Percentiles rank a stretch among this genome's conserved stretches.
These are phyloP conservation scores for Pinus tabuliformis DNA, from an alignment of 75 land plant genomes.

Conservation along the genomic window DNA sequence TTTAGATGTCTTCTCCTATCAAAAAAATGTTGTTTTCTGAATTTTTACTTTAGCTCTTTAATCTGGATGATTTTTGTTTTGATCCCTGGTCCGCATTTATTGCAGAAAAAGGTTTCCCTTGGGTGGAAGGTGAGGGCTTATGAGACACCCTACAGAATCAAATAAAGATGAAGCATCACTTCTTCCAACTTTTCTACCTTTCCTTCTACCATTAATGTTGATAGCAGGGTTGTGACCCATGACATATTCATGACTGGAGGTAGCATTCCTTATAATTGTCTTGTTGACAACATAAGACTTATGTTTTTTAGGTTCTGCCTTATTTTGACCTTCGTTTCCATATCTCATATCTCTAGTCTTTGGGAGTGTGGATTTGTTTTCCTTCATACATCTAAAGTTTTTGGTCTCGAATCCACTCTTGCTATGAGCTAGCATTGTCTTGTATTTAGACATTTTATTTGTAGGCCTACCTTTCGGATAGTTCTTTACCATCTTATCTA, in stretches of 20 bases:
- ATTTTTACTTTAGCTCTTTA: slow-evolving; percentile 15
- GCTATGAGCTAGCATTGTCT: no score
- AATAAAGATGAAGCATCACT: slow-evolving; percentile 6
- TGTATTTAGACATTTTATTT: slow-evolving; percentile 24
- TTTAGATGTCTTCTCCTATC: slow-evolving; percentile 4
- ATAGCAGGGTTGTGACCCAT: slow-evolving; percentile 14
- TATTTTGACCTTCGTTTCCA: slow-evolving; percentile 22
- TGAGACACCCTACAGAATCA: slow-evolving; percentile 10
- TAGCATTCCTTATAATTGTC: background rate
- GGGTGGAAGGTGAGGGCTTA: no score
- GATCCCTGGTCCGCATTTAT: no score
- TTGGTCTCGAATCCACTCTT: slow-evolving; percentile 25
- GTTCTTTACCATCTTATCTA: slow-evolving; percentile 16
- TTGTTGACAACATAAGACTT: background rate
- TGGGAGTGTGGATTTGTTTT: slow-evolving; percentile 14
- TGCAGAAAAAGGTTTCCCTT: no score
- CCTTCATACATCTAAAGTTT: slow-evolving; percentile 31
- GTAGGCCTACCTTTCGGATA: slow-evolving; percentile 18
- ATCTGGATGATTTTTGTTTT: no score
- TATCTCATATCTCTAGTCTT: slow-evolving; percentile 26
- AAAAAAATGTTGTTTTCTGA: slow-evolving; percentile 19
- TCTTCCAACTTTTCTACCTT: background rate
- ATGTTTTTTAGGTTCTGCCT: slow-evolving; percentile 15
- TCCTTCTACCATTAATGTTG: slow-evolving; percentile 16
- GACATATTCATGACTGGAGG: background rate